These are phyloP conservation scores for Auricularia auricula-judae DNA, from an alignment of 768 basidiomycete genomes.

Conservation along the genomic window DNA sequence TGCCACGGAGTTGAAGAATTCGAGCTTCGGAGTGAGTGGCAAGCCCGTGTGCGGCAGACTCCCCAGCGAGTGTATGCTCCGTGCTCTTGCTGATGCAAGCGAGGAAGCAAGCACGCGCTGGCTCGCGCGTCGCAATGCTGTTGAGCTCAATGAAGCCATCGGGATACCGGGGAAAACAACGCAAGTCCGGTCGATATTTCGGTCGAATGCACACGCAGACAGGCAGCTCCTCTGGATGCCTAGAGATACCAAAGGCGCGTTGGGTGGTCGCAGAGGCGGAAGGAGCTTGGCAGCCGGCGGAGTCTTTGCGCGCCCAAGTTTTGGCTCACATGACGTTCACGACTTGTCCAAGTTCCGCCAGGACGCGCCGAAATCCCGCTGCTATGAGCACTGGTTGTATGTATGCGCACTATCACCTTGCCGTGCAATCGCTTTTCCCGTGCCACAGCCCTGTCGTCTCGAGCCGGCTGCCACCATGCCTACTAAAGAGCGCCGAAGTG, in stretches of 20 bases:
- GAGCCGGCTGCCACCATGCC: no score
- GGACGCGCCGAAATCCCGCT: no score
- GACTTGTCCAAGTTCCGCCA: not conserved
- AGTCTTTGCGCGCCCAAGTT: not conserved
- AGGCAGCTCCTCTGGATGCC: no score
- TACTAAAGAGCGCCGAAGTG: no score
- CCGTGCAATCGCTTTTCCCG: no score
- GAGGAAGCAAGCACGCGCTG: not conserved
- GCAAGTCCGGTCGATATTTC: no score
- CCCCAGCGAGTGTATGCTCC: slow-evolving; percentile 13
- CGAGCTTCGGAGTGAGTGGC: slow-evolving; percentile 55
- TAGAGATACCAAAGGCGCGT: not conserved
- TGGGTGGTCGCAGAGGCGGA: not conserved
- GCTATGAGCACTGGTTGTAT: no score
- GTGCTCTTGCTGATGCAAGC: not conserved
- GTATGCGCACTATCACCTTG: no score
- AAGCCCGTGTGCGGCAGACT: slow-evolving; percentile 36
- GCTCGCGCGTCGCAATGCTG: not conserved
- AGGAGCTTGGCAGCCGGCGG: not conserved
- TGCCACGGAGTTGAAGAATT: slow-evolving; percentile 74
- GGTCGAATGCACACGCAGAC: no score
- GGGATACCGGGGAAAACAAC: not conserved
- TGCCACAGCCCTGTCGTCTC: no score
- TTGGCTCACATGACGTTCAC: not conserved
- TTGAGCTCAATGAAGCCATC: not conserved